A percentile compares a stretch with the other conserved stretches of the same genome.
phyloP scores from a whole-genome alignment of 805 yeast species.

The Candida ponderosae region DNA sequence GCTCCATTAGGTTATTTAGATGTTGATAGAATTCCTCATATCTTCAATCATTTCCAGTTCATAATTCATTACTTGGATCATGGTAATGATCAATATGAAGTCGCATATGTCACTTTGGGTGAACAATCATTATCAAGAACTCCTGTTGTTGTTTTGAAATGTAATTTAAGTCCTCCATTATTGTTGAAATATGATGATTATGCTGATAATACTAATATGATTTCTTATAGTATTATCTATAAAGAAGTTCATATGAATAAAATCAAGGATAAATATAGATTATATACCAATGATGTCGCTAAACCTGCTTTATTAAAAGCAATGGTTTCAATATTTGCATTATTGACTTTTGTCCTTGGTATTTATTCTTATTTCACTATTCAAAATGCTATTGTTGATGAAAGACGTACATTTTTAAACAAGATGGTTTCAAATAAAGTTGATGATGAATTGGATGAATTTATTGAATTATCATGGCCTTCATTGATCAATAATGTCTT shows the following conservation, averaged over 20 bases:
- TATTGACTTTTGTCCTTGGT: conserved; percentile 10
- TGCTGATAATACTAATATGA: conserved; percentile 19
- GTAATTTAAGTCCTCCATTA: conserved; percentile 18
- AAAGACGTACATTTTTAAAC: conserved; percentile 9
- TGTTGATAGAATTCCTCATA: conserved; percentile 19
- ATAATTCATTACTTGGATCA: conserved; percentile 15
- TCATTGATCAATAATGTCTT: conserved; percentile 16
- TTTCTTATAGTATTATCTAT: conserved; percentile 20
- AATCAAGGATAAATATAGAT: conserved; percentile 9
- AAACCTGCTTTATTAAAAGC: conserved; percentile 15
- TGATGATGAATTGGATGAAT: conserved; percentile 9
- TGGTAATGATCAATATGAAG: conserved; percentile 14
- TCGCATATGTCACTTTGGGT: conserved; percentile 19
- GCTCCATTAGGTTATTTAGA: conserved; percentile 23
- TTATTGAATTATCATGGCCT: conserved; percentile 20
- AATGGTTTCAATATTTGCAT: conserved; percentile 10
- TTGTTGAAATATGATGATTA: conserved; percentile 15
- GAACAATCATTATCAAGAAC: conserved; percentile 18
- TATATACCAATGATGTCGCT: conserved; percentile 19
- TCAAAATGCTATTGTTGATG: conserved; percentile 7
- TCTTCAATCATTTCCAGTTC: conserved; percentile 24
- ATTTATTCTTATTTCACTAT: conserved; percentile 11
- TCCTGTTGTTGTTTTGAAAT: conserved; percentile 14
- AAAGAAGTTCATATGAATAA: conserved; percentile 16
- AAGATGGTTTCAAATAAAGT: neutral